Evolutionary conservation across 179 eudicot species (phyloP).

Genomic region (Beta lomatogona): DNA sequence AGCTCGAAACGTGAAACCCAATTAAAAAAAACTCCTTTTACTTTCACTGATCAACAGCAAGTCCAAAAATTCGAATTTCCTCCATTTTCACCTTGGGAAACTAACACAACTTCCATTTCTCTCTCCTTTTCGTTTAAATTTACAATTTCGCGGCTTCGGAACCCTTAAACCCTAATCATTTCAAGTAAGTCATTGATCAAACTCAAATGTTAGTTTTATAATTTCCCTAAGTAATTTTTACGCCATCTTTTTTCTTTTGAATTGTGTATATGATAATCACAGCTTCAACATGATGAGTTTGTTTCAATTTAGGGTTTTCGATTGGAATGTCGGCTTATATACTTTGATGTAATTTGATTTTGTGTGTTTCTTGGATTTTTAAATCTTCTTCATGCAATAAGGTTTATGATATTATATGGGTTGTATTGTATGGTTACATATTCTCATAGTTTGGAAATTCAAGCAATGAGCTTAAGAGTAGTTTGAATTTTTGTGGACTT

Average conservation of each 20-base stretch:
- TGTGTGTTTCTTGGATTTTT: background rate
- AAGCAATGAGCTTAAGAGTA: background rate
- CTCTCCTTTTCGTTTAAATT: no score
- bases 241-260: background rate
- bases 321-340: background rate
- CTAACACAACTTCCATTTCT: background rate
- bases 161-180: background rate
- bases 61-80: conserved; percentile 6
- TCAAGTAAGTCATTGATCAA: background rate
- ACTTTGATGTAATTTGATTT: background rate
- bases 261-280: background rate
- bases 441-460: background rate
- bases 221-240: background rate
- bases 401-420: background rate
- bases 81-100: background rate
- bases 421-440: background rate
- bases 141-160: background rate
- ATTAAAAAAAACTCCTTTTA: no score
- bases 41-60: background rate
- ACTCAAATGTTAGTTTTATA: background rate
- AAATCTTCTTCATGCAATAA: background rate
- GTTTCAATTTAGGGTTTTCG: background rate
- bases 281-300: background rate
- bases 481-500: background rate
- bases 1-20: background rate